Percentiles rank a stretch among this genome's conserved stretches.
These are phyloP conservation scores for Xylaria curta DNA, from an alignment of 495 filamentous ascomycete species.

Conservation along the genomic window DNA sequence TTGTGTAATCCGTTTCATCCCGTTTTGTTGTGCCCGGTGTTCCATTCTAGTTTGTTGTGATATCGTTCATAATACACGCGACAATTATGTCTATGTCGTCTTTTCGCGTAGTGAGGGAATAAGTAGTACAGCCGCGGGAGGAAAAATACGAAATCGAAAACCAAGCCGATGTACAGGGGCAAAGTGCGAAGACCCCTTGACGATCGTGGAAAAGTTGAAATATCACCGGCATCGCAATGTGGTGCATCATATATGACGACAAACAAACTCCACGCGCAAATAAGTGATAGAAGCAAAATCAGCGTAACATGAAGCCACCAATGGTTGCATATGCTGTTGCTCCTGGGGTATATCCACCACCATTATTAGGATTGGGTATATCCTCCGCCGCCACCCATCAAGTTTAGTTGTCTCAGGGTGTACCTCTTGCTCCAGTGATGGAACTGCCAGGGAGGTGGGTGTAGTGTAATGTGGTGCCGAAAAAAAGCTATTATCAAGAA, in stretches of 20 bases:
- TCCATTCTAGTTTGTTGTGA: slow-evolving; percentile 4
- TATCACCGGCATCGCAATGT: background rate
- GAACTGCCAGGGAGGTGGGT: background rate
- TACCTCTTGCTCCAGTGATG: background rate
- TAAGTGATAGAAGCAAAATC: slow-evolving; percentile 9
- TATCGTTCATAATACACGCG: slow-evolving; percentile 9
- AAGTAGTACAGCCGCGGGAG: slow-evolving; percentile 6
- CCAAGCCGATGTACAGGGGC: background rate
- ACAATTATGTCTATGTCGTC: slow-evolving; percentile 2
- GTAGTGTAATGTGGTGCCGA: background rate
- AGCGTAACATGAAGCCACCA: background rate
- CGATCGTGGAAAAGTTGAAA: background rate
- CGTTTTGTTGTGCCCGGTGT: slow-evolving; percentile 8
- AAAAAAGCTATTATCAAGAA: slow-evolving; percentile 35
- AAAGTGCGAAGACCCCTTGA: background rate
- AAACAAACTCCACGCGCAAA: background rate
- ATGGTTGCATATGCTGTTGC: background rate
- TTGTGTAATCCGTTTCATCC: background rate
- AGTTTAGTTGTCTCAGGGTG: background rate
- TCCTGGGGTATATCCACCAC: slow-evolving; percentile 10
- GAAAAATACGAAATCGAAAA: background rate
- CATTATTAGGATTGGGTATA: slow-evolving; percentile 24
- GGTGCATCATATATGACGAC: background rate
- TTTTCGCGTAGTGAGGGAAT: slow-evolving; percentile 1
- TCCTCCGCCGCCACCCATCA: slow-evolving; percentile 18